Evolutionary conservation across 176 grass and related monocot genomes (phyloP).

Genomic region (Carex parvula): DNA sequence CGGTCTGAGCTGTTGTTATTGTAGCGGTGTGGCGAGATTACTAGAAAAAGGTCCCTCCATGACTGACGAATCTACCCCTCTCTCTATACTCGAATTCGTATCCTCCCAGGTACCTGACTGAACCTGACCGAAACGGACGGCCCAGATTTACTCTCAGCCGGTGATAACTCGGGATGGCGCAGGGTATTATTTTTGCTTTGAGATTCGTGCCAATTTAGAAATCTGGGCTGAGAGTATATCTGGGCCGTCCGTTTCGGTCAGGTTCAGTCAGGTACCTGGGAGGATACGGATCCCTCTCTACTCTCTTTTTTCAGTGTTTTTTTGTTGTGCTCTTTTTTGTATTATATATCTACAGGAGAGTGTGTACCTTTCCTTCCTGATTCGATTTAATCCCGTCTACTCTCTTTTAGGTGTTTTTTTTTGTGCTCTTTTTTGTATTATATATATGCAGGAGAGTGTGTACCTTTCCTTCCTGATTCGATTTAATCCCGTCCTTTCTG

Average conservation of each 20-base stretch:
- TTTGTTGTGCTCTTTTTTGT: constrained; percentile 9
- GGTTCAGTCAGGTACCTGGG: too few relatives aligned
- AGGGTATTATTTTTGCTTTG: too few relatives aligned
- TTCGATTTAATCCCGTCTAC: constrained; percentile 22
- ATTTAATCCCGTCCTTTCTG: constrained; percentile 24
- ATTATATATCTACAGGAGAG: constrained; percentile 12
- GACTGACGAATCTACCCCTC: constrained; percentile 25
- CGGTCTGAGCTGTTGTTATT: constrained; percentile 17
- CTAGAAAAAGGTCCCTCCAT: constrained; percentile 10
- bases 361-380: constrained; percentile 8
- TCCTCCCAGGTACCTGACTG: too few relatives aligned
- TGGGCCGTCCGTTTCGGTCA: too few relatives aligned
- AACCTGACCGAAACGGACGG: too few relatives aligned
- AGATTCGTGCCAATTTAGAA: too few relatives aligned
- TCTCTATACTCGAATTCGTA: not conserved
- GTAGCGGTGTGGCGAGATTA: constrained; percentile 18
- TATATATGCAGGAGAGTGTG: not conserved
- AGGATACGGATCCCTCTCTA: too few relatives aligned
- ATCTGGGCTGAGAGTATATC: too few relatives aligned
- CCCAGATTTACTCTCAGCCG: too few relatives aligned
- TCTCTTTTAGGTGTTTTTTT: not conserved
- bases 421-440: constrained; percentile 13
- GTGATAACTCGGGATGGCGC: too few relatives aligned
- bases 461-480: constrained; percentile 21
- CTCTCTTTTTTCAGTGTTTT: not conserved